Base-by-base conservation (phyloP, 345 rosid genomes). In the Firmiana major region DNA sequence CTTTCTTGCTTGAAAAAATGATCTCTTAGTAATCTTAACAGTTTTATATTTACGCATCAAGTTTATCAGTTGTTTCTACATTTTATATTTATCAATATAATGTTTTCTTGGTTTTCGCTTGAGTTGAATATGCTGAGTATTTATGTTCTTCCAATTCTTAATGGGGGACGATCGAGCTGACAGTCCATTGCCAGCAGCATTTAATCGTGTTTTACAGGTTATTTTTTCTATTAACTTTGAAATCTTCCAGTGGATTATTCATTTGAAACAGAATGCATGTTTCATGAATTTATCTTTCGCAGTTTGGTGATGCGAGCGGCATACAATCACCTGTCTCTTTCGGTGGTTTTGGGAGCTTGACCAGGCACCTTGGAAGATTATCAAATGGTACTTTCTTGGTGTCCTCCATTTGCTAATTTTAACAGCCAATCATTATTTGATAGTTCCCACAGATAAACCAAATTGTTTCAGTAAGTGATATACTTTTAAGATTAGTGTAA, bases 231-330 rank as follows among this genome's bases (percentile, higher is more conserved):
- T 9, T 9, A 59, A 60, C 55, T 74, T 77, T 48, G 67, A 63
- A 79, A 49, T 42, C 75, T 40, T 64, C 51, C 9, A 31, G 13
- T 74, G 45, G 49, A 31, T 73, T 75, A 75, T 71, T 54, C 15
- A 9, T 62, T 48, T 51, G 19, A 77, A 76, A 54, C 43, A 16
- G 73, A 80, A 71, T 66, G 68, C 67, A 69, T 53, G 24, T 40
- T 12, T 74, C 66, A 75, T 45, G 26, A 31, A 59, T 77, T 70
- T 73, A 71, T 79, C 71, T 80, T n/a, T 84, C 3, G 84, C 89
- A 95, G 99, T 93, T 91, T 76, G 99, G 99, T 83, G 99, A 95
- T 85, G 99, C 99, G 72, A 95, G 99, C 38, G 99, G 99, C 71
- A 91, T 95, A 78, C 99, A 95, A 42, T 95, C 99, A 53, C 99